These are phyloP conservation scores for Pisolithus tinctorius DNA, from an alignment of 768 basidiomycete genomes.

Conservation along the genomic window DNA sequence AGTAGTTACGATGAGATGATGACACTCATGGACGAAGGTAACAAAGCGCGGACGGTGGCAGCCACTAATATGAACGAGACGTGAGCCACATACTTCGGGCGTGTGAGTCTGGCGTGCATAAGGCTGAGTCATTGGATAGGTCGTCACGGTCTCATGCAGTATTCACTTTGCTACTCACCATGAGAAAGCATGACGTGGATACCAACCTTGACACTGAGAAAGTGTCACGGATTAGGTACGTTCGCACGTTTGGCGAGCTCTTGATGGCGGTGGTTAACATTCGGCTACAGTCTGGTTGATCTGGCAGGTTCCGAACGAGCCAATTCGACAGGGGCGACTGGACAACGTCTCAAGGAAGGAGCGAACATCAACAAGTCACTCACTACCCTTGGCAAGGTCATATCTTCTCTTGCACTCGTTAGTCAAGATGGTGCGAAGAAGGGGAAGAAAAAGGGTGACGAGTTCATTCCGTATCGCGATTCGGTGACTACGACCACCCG, in stretches of 20 bases:
- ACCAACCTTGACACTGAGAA: slow-evolving; percentile 95
- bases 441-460: slow-evolving; percentile 85
- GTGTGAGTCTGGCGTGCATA: not conserved
- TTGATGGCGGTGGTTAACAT: slow-evolving; percentile 6
- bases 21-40: slow-evolving; percentile 99
- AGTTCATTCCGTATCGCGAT: slow-evolving; percentile 96
- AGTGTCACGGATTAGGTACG: slow-evolving; percentile 92
- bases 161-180: slow-evolving; percentile 90
- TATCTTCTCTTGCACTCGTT: slow-evolving; percentile 74
- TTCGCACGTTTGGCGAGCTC: slow-evolving; percentile 1
- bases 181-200: slow-evolving; percentile 78
- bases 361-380: slow-evolving; percentile 99
- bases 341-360: slow-evolving; percentile 92
- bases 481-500: slow-evolving; percentile 50
- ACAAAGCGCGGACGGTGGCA: slow-evolving; percentile 96
- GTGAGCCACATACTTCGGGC: slow-evolving; percentile 35
- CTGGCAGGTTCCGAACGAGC: slow-evolving; percentile 96
- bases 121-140: slow-evolving; percentile 28
- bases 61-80: slow-evolving; percentile 99
- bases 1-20: slow-evolving; percentile 94
- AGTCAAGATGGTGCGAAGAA: slow-evolving; percentile 60
- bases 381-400: slow-evolving; percentile 97
- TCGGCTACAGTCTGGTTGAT: slow-evolving; percentile 71
- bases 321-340: slow-evolving; percentile 96
- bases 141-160: slow-evolving; percentile 98